Evolutionary conservation across 306 rosid genomes (phyloP), one percentile per base, ranked within the genome.

Genomic region (Cucurbita ficifolia): DNA sequence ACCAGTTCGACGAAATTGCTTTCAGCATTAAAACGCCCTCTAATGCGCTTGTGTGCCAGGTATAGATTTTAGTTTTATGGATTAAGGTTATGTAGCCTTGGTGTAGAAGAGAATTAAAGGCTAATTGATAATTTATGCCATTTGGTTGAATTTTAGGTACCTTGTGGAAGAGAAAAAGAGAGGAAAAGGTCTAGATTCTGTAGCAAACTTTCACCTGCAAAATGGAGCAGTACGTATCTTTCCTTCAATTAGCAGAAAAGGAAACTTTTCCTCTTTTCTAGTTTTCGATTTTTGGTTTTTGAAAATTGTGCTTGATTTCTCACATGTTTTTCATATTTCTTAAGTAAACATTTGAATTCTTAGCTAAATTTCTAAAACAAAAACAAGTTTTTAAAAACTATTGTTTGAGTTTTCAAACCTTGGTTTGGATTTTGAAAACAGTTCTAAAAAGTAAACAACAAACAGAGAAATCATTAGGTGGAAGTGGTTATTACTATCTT

Each of bases 101-200:
- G 70, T 21, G 22, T 33, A 45, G 29, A 13, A 69, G 56, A 69
- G 57, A 49, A 45, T 49, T 48, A 72, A 48, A 55, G 40, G 74
- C 64, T 63, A 24, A 52, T 55, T 39, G 51, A n/a, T 38, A n/a
- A 63, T 7, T 9, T 11, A 10, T 21, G 60, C 40, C 57, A 55
- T 56, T 80, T 55, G 18, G 71, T 46, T 69, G 78, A 70, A 70
- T 70, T 72, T n/a, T 70, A 93, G 98, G 89, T 93, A 90, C 86
- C 94, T 93, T 83, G 75, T 90, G 60, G 88, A 83, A 86, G 98
- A 93, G 92, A 90, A 93, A 84, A 93, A 90, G 80, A 90, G 98
- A 84, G 98, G 98, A 62, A 93, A 86, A 85, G 96, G 96, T 75
- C 90, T 93, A 78, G 98, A 93, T 76, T 90, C 96, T 38, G 97